Conservation (phyloP, 306 rosid genomes). For the Luffa acutangula region DNA sequence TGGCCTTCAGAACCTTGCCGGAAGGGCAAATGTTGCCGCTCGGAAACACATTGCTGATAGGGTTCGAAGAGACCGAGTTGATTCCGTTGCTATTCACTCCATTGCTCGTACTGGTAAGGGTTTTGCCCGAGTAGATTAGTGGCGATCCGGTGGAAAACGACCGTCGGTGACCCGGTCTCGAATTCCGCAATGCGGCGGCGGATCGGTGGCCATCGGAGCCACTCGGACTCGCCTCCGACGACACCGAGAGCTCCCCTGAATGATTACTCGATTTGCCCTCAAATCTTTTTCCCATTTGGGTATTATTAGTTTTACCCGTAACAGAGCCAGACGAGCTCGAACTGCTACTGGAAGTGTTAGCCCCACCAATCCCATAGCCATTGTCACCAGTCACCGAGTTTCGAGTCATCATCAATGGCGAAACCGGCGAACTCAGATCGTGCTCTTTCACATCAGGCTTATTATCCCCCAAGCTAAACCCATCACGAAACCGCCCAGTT, state of each 20-base stretch:
- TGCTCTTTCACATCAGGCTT: constrained; percentile 58
- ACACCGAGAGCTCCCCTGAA: constrained; percentile 43
- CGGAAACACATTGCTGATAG: constrained; percentile 31
- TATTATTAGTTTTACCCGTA: constrained; percentile 23
- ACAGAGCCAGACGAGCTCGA: constrained; percentile 57
- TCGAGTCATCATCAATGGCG: constrained; percentile 36
- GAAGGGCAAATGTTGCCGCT: constrained; percentile 69
- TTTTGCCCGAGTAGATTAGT: constrained; percentile 58
- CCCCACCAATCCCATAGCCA: constrained; percentile 4
- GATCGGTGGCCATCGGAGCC: constrained; percentile 33
- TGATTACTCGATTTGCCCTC: constrained; percentile 29
- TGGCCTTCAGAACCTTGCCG: constrained; percentile 48
- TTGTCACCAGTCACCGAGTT: constrained; percentile 6
- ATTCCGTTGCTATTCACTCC: constrained; percentile 18
- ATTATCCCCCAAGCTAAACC: constrained; percentile 28
- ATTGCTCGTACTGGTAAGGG: constrained; percentile 12
- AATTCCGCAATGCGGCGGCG: constrained; percentile 16
- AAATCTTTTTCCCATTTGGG: constrained; percentile 31
- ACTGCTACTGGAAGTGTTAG: constrained; percentile 31
- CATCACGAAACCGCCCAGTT: constrained; percentile 25
- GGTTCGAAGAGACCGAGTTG: constrained; percentile 20
- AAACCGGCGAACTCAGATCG: constrained; percentile 53
- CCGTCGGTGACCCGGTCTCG: constrained; percentile 69
- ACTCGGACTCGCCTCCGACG: constrained; percentile 30
- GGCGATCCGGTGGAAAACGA: constrained; percentile 74